phyloP scores from a whole-genome alignment of 129 eudicot species.

The Saposhnikovia divaricata region DNA sequence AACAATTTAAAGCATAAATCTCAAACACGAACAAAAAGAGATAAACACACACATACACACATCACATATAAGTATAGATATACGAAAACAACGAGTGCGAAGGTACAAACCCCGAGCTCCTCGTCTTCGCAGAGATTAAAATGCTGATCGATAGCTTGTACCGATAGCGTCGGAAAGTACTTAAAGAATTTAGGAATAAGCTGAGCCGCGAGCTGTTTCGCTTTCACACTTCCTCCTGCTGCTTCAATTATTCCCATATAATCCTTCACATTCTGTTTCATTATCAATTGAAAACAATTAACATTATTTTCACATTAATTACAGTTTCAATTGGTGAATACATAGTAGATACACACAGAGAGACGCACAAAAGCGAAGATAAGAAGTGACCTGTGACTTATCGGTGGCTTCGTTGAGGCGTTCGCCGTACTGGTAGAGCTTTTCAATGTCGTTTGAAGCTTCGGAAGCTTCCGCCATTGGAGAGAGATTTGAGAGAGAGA shows the following conservation, averaged over 20 bases:
- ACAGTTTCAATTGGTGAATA: neutral
- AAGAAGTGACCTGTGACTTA: slow-evolving; percentile 39
- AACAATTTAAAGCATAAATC: neutral
- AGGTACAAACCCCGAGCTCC: slow-evolving; percentile 52
- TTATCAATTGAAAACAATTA: neutral
- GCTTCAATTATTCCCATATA: slow-evolving; percentile 52
- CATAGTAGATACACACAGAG: neutral
- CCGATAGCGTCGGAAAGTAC: slow-evolving; percentile 40
- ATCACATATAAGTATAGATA: neutral
- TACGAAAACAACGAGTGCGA: neutral
- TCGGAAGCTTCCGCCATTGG: slow-evolving; percentile 34
- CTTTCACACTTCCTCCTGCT: slow-evolving; percentile 49
- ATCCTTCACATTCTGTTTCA: slow-evolving; percentile 34
- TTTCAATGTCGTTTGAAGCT: slow-evolving; percentile 37
- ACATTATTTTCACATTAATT: neutral
- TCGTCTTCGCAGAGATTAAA: slow-evolving; percentile 52
- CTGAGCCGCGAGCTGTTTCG: slow-evolving; percentile 66
- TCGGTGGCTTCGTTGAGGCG: slow-evolving; percentile 58
- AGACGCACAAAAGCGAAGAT: neutral
- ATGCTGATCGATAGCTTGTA: slow-evolving; percentile 48
- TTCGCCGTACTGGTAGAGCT: slow-evolving; percentile 59
- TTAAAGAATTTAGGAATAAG: slow-evolving; percentile 63
- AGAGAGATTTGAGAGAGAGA: neutral
- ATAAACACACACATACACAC: too few relatives aligned
- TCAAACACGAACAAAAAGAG: neutral